phyloP scores from a whole-genome alignment of 1,139 yeast genomes.

The Zhuliangozyma blackwelliae region DNA sequence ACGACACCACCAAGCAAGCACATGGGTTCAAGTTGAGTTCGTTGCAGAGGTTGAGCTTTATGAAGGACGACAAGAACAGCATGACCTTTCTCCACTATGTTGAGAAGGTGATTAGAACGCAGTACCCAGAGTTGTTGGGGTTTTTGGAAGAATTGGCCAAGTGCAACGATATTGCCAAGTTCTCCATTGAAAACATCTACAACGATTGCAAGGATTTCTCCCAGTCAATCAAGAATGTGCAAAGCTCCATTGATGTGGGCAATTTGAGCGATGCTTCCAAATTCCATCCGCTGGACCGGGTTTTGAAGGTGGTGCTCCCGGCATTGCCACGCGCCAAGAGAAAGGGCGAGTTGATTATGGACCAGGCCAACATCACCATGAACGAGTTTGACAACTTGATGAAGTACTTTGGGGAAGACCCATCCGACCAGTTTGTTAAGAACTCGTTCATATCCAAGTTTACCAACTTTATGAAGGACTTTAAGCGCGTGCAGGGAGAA shows the following conservation, averaged over 20 bases:
- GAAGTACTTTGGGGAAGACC: slow-evolving; percentile 77
- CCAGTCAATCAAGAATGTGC: slow-evolving; percentile 61
- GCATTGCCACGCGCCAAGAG: slow-evolving; percentile 64
- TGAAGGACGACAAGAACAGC: slow-evolving; percentile 73
- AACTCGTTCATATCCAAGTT: slow-evolving; percentile 71
- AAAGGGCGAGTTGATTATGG: slow-evolving; percentile 58
- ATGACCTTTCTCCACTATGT: slow-evolving; percentile 79
- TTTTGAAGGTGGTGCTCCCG: slow-evolving; percentile 60
- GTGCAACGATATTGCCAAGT: slow-evolving; percentile 56
- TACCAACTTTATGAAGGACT: slow-evolving; percentile 67
- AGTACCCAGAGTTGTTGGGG: slow-evolving; percentile 59
- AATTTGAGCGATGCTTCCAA: slow-evolving; percentile 70
- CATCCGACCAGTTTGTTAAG: slow-evolving; percentile 61
- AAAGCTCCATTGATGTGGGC: slow-evolving; percentile 69
- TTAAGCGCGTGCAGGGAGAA: slow-evolving; percentile 71
- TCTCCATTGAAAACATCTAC: slow-evolving; percentile 63
- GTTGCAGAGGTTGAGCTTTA: slow-evolving; percentile 67
- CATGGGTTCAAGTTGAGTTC: slow-evolving; percentile 75
- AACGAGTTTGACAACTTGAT: slow-evolving; percentile 66
- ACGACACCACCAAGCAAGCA: slow-evolving; percentile 74
- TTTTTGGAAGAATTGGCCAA: slow-evolving; percentile 60
- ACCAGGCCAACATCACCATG: slow-evolving; percentile 59
- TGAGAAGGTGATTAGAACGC: slow-evolving; percentile 63
- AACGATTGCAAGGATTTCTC: slow-evolving; percentile 58
- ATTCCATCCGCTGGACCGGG: slow-evolving; percentile 71